Percentiles rank a stretch among this genome's conserved stretches.
Evolutionary conservation across 2,329 filamentous ascomycete species (phyloP).

Genomic region (Plectosphaerella plurivora): DNA sequence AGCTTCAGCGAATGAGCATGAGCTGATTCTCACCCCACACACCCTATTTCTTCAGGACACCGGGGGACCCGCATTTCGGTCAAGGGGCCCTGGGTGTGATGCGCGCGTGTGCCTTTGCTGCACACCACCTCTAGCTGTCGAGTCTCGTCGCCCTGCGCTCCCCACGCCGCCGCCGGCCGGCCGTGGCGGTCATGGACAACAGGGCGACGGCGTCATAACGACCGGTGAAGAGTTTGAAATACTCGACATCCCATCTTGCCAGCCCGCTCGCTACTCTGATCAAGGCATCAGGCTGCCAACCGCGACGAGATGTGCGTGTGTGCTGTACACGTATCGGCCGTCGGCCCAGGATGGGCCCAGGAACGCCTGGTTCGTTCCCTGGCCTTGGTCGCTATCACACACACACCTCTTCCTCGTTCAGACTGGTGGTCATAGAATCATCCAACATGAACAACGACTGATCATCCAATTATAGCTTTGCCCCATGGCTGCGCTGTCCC

Average conservation of each 20-base stretch:
- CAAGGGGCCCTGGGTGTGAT: not conserved
- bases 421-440: not conserved
- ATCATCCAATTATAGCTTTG: too few species aligned
- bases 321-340: not conserved
- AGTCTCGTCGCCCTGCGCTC: not conserved
- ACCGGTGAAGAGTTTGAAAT: not conserved
- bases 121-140: too few species aligned
- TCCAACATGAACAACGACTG: not conserved
- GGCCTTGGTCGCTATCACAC: not conserved
- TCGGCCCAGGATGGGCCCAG: too few species aligned
- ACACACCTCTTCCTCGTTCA: not conserved
- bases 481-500: too few species aligned
- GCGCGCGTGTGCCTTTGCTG: not conserved
- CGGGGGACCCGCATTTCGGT: not conserved
- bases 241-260: not conserved
- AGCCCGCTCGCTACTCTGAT: not conserved
- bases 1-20: not conserved
- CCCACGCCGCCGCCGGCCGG: not conserved
- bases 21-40: slow-evolving; percentile 3
- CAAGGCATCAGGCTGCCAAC: not conserved
- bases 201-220: too few species aligned
- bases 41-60: slow-evolving; percentile 4
- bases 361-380: too few species aligned
- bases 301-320: not conserved
- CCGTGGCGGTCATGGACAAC: not conserved